phyloP scores from a whole-genome alignment of 805 yeast genomes.

The Torulaspora microellipsoides region DNA sequence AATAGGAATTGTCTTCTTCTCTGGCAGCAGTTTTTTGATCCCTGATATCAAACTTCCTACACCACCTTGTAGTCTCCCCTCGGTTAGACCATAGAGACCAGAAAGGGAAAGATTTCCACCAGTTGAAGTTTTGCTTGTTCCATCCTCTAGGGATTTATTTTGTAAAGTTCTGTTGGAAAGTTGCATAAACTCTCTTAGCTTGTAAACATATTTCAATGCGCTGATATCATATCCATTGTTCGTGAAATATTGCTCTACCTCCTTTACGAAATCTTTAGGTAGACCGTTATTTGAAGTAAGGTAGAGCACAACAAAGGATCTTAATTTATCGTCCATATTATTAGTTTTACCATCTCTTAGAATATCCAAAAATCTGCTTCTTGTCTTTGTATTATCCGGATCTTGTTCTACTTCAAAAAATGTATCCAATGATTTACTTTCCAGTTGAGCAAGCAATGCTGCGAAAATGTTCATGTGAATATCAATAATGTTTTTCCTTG shows the following conservation, averaged over 20 bases:
- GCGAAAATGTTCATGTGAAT: constrained; percentile 96
- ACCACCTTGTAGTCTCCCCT: constrained; percentile 81
- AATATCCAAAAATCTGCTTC: constrained; percentile 55
- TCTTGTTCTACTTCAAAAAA: constrained; percentile 93
- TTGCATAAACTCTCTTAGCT: constrained; percentile 72
- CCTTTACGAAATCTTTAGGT: constrained; percentile 45
- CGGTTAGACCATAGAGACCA: constrained; percentile 75
- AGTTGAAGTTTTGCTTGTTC: constrained; percentile 30
- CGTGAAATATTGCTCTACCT: constrained; percentile 60
- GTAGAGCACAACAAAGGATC: constrained; percentile 81
- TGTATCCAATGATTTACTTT: constrained; percentile 81
- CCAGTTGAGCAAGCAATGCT: constrained; percentile 72
- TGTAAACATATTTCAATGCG: constrained; percentile 68
- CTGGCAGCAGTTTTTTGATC: constrained; percentile 81
- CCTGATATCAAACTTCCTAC: constrained; percentile 86
- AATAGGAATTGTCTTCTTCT: constrained; percentile 80
- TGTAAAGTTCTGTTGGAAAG: constrained; percentile 41
- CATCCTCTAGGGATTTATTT: constrained; percentile 32
- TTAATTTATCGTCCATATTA: constrained; percentile 75
- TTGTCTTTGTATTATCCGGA: constrained; percentile 46
- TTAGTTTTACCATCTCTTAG: constrained; percentile 48
- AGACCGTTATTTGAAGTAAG: constrained; percentile 44
- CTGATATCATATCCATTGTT: constrained; percentile 55
- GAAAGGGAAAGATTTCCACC: constrained; percentile 48
- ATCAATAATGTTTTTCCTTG: constrained; percentile 82